phyloP scores from a whole-genome alignment of 768 basidiomycete genomes.

The Porpolomopsis calyptriformis region DNA sequence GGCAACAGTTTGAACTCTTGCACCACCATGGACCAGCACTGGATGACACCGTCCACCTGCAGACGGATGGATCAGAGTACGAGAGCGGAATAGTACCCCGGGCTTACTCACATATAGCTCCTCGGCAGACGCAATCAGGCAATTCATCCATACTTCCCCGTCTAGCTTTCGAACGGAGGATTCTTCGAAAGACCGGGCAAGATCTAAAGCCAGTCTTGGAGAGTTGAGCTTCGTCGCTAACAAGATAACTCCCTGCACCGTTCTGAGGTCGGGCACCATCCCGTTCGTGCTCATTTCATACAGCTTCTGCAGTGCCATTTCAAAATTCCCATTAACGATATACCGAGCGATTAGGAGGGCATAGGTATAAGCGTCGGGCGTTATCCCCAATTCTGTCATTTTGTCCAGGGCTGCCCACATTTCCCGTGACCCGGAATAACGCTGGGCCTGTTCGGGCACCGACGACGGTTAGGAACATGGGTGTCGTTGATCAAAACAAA shows the following conservation, averaged over 20 bases:
- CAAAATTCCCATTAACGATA: conserved; percentile 40
- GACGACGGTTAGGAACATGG: conserved; percentile 9
- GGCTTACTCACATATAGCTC: conserved; percentile 51
- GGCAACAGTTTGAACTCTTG: conserved; percentile 43
- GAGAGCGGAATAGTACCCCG: too few relatives aligned
- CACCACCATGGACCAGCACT: conserved; percentile 53
- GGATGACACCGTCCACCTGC: conserved; percentile 56
- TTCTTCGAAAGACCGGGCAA: conserved; percentile 52
- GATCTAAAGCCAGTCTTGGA: conserved; percentile 61
- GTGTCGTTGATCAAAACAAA: neutral
- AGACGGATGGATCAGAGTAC: neutral
- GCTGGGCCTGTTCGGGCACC: conserved; percentile 35
- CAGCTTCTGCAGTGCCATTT: conserved; percentile 52
- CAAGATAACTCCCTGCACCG: conserved; percentile 41
- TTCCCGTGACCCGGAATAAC: conserved; percentile 26
- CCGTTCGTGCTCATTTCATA: conserved; percentile 45
- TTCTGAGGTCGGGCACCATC: conserved; percentile 38
- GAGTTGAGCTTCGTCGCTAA: conserved; percentile 43
- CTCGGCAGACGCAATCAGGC: conserved; percentile 55
- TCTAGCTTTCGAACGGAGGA: conserved; percentile 43
- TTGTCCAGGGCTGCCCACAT: conserved; percentile 41
- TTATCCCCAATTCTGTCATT: conserved; percentile 41
- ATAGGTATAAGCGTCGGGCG: conserved; percentile 45
- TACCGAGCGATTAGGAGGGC: conserved; percentile 41
- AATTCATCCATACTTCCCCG: conserved; percentile 49